These are phyloP conservation scores for Colletotrichum gigasporum DNA, from an alignment of 2,329 filamentous ascomycete genomes.

Conservation along the genomic window DNA sequence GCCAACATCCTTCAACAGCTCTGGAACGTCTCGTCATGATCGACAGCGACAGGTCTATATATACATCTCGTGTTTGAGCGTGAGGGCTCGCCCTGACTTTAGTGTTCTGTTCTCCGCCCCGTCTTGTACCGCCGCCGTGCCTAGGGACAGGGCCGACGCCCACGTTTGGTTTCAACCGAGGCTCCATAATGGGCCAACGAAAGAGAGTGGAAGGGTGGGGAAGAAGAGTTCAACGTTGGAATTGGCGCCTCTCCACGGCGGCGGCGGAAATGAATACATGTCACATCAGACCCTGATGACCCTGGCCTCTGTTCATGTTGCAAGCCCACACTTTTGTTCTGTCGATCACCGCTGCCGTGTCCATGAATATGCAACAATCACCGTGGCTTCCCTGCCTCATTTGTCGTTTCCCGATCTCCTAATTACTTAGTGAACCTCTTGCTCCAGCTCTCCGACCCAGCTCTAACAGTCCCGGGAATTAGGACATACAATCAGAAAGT, in stretches of 20 bases:
- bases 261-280: neutral
- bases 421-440: too few species aligned
- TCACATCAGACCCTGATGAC: too few species aligned
- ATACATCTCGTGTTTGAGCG: conserved; percentile 7
- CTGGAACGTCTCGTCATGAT: conserved; percentile 13
- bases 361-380: neutral
- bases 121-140: conserved; percentile 8
- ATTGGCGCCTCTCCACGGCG: neutral
- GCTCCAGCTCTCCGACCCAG: too few species aligned
- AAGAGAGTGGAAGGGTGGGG: neutral
- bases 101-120: conserved; percentile 22
- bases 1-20: neutral
- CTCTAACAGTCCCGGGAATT: too few species aligned
- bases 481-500: too few species aligned
- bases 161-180: neutral
- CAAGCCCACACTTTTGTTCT: neutral
- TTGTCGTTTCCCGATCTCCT: too few species aligned
- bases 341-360: conserved; percentile 9
- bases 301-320: conserved; percentile 6
- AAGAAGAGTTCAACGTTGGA: too few species aligned
- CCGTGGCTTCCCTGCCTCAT: neutral
- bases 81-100: neutral
- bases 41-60: neutral
- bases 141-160: neutral
- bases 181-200: neutral